phyloP scores from a whole-genome alignment of 345 rosid genomes.

The Geranium brycei region DNA sequence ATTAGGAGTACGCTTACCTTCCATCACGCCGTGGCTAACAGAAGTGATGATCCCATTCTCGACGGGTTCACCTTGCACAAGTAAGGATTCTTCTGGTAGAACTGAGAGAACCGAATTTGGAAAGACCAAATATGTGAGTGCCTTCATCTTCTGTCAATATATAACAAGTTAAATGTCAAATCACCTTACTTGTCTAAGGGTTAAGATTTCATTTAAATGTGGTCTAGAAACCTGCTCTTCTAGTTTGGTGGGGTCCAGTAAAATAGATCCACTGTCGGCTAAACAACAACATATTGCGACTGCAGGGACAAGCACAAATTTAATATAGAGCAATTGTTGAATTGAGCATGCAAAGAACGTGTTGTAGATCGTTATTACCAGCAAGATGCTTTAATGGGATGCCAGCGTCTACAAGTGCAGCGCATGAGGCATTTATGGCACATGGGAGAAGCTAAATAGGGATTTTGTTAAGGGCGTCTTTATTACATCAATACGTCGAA shows the following conservation, averaged over 20 bases:
- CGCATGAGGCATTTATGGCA: constrained; percentile 89
- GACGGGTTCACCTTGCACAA: constrained; percentile 38
- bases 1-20: constrained; percentile 33
- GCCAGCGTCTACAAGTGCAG: constrained; percentile 95
- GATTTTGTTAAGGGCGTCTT: constrained; percentile 29
- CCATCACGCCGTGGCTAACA: constrained; percentile 60
- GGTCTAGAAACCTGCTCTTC: constrained; percentile 64
- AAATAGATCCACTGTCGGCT: constrained; percentile 43
- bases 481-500: not conserved
- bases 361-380: constrained; percentile 25
- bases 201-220: too few species aligned
- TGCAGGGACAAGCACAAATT: constrained; percentile 18
- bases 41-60: constrained; percentile 77
- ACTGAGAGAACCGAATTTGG: constrained; percentile 57
- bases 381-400: constrained; percentile 92
- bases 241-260: constrained; percentile 71
- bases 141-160: constrained; percentile 58
- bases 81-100: constrained; percentile 37
- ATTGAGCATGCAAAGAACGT: not conserved
- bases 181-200: not conserved
- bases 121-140: constrained; percentile 67
- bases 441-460: constrained; percentile 70
- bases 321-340: constrained; percentile 1
- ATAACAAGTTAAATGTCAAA: not conserved
- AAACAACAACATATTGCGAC: constrained; percentile 83